phyloP scores from a whole-genome alignment of 768 basidiomycete genomes.

The Xerocomellus dryophilus region DNA sequence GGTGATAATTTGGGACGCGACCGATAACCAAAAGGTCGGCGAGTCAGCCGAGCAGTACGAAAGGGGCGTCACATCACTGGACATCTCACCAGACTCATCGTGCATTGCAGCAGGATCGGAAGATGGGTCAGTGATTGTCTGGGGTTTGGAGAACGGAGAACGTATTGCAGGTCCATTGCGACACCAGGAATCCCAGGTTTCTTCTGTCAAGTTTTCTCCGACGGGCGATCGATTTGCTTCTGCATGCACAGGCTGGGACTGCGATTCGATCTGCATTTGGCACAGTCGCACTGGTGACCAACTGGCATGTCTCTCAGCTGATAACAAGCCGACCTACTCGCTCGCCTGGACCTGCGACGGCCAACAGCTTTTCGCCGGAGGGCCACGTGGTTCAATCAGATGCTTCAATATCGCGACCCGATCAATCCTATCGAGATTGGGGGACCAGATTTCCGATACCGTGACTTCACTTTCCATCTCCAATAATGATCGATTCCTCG shows the following conservation, averaged over 20 bases:
- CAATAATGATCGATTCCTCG: conserved; percentile 1
- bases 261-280: conserved; percentile 5
- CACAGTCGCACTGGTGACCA: conserved; percentile 4
- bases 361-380: conserved; percentile 9
- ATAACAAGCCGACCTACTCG: not conserved
- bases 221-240: conserved; percentile 4
- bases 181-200: not conserved
- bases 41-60: not conserved
- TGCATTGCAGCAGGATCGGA: conserved; percentile 2
- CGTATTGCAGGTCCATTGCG: not conserved
- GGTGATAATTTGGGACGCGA: conserved; percentile 3
- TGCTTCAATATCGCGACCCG: not conserved
- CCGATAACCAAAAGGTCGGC: not conserved
- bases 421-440: not conserved
- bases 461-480: conserved; percentile 8
- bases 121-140: conserved; percentile 1
- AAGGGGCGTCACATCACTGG: not conserved
- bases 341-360: conserved; percentile 8
- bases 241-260: not conserved
- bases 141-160: not conserved
- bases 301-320: conserved; percentile 3
- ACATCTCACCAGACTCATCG: conserved; percentile 1
- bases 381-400: conserved; percentile 4
- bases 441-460: not conserved
- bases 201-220: conserved; percentile 10